These are phyloP conservation scores for Aspergillus oerlinghausenensis DNA, from an alignment of 2,329 filamentous ascomycete species.

Conservation along the genomic window DNA sequence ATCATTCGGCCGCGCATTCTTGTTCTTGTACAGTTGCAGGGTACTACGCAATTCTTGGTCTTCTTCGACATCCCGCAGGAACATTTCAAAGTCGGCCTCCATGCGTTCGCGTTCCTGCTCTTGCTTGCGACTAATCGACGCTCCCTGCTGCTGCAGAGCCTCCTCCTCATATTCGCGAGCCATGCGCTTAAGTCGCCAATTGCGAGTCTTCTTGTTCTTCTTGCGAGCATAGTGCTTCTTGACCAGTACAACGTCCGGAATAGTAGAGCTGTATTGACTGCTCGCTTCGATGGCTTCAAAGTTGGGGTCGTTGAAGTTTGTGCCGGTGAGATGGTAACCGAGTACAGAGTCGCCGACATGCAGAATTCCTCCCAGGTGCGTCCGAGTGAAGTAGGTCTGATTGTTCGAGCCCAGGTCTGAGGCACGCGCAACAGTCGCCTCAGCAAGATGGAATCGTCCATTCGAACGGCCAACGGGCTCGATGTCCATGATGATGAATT, in stretches of 20 bases:
- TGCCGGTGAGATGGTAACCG: constrained; percentile 85
- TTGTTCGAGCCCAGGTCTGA: constrained; percentile 84
- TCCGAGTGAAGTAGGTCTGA: constrained; percentile 81
- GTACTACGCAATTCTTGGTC: constrained; percentile 82
- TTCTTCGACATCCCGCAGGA: constrained; percentile 94
- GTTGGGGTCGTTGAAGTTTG: constrained; percentile 87
- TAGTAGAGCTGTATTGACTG: constrained; percentile 67
- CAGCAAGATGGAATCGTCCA: constrained; percentile 78
- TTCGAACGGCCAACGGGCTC: constrained; percentile 70
- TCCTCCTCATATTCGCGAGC: constrained; percentile 77
- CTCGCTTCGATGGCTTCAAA: constrained; percentile 78
- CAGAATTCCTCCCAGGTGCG: constrained; percentile 80
- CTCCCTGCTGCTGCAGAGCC: constrained; percentile 41
- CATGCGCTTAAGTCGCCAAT: constrained; percentile 96
- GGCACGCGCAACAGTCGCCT: constrained; percentile 81
- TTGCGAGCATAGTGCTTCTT: constrained; percentile 93
- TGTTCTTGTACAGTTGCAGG: constrained; percentile 75
- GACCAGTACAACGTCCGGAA: constrained; percentile 90
- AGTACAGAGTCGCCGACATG: constrained; percentile 88
- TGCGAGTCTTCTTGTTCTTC: constrained; percentile 75
- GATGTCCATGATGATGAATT: constrained; percentile 94
- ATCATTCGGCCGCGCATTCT: constrained; percentile 43
- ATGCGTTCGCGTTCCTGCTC: constrained; percentile 80
- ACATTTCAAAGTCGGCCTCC: constrained; percentile 94
- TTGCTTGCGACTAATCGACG: constrained; percentile 15